Conservation (phyloP, 2,329 filamentous ascomycete species). For the Fusarium verrucosum region DNA sequence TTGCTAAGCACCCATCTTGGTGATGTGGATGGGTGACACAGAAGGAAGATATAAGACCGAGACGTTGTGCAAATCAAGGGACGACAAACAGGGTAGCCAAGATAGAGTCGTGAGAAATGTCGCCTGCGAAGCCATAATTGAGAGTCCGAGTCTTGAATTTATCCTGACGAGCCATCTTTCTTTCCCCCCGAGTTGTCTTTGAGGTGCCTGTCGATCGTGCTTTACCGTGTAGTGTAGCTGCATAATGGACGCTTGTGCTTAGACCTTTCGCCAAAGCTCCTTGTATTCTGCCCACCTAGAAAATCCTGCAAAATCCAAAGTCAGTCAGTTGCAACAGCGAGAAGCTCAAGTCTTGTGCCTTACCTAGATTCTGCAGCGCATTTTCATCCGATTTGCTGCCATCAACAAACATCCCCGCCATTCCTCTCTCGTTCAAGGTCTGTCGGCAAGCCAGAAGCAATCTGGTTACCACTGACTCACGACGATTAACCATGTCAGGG, state of each 20-base stretch:
- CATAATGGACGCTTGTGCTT: constrained; percentile 11
- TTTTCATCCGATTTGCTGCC: constrained; percentile 61
- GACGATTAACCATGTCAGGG: constrained; percentile 53
- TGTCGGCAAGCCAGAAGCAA: constrained; percentile 63
- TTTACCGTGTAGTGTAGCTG: constrained; percentile 1
- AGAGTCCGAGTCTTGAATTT: not conserved
- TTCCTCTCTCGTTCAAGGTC: constrained; percentile 58
- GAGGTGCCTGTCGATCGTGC: not conserved
- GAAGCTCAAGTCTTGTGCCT: constrained; percentile 33
- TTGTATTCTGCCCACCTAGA: constrained; percentile 66
- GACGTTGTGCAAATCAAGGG: not conserved
- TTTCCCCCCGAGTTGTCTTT: not conserved
- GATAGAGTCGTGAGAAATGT: not conserved
- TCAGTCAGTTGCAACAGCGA: constrained; percentile 4
- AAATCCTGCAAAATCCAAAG: constrained; percentile 56
- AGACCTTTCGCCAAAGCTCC: constrained; percentile 62
- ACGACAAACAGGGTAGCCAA: not conserved
- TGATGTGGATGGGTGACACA: constrained; percentile 12
- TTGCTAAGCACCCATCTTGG: not conserved
- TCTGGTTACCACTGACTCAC: constrained; percentile 62
- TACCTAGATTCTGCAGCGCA: constrained; percentile 63
- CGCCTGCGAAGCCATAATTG: not conserved
- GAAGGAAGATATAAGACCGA: not conserved
- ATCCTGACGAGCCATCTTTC: not conserved
- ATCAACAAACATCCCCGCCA: constrained; percentile 65